A percentile compares a stretch with the other conserved stretches of the same genome.
phyloP scores from a whole-genome alignment of 1,284 basidiomycete genomes.

The Austroboletus niveus region DNA sequence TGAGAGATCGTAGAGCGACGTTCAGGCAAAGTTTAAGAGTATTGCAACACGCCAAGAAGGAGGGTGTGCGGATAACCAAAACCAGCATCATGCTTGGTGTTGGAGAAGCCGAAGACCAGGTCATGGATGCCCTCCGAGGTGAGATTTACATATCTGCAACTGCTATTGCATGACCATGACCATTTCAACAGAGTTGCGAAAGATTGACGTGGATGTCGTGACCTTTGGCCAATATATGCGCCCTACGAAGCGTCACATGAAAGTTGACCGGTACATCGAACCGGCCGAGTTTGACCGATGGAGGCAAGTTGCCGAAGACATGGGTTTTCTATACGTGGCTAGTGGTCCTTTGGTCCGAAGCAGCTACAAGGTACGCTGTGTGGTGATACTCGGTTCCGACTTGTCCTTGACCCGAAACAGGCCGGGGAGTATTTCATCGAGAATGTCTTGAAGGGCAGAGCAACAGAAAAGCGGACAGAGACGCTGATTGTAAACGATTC shows the following conservation, averaged over 20 bases:
- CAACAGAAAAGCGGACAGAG: slow-evolving; percentile 41
- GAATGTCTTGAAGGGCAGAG: slow-evolving; percentile 75
- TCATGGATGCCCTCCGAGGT: slow-evolving; percentile 86
- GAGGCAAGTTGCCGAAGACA: slow-evolving; percentile 86
- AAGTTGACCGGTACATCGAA: slow-evolving; percentile 94
- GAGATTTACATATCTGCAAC: slow-evolving; percentile 9
- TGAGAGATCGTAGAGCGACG: slow-evolving; percentile 91
- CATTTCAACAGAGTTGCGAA: slow-evolving; percentile 69
- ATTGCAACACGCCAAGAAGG: slow-evolving; percentile 77
- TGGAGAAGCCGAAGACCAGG: slow-evolving; percentile 85
- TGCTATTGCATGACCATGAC: background rate
- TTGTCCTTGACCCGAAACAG: slow-evolving; percentile 37
- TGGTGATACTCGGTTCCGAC: background rate
- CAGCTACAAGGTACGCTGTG: slow-evolving; percentile 83
- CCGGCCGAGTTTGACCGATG: slow-evolving; percentile 92
- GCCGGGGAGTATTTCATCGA: slow-evolving; percentile 93
- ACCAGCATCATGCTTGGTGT: slow-evolving; percentile 99
- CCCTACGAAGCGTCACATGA: slow-evolving; percentile 99
- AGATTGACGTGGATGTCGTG: slow-evolving; percentile 91
- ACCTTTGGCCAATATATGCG: slow-evolving; percentile 99
- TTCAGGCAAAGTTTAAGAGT: slow-evolving; percentile 91
- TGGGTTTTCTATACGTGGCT: slow-evolving; percentile 98
- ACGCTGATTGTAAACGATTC: slow-evolving; percentile 31
- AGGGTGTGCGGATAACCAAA: slow-evolving; percentile 90
- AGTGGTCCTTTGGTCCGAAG: slow-evolving; percentile 95